Conservation (phyloP, 306 rosid species). For the Fragaria nilgerrensis region DNA sequence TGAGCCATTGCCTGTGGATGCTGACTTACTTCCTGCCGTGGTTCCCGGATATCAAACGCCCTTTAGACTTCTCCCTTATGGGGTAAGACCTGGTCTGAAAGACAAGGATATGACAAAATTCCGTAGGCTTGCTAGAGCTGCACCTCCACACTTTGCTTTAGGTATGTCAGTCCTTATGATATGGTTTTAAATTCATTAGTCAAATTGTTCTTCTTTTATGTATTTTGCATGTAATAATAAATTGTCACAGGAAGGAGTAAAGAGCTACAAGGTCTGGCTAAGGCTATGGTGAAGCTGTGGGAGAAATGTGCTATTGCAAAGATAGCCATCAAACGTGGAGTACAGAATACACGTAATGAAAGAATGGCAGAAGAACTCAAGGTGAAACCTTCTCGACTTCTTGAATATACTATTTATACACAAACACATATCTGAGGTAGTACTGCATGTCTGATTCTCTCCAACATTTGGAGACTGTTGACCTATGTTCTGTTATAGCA, state of each 20-base stretch:
- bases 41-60: constrained; percentile 75
- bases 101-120: constrained; percentile 62
- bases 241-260: constrained; percentile 71
- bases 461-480: constrained; percentile 13
- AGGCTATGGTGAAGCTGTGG: constrained; percentile 84
- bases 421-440: not conserved
- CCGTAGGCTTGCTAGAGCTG: constrained; percentile 71
- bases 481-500: constrained; percentile 11
- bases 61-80: constrained; percentile 73
- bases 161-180: constrained; percentile 48
- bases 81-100: constrained; percentile 51
- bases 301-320: constrained; percentile 79
- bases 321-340: constrained; percentile 98
- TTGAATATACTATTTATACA: not conserved
- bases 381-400: constrained; percentile 44
- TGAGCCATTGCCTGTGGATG: constrained; percentile 91
- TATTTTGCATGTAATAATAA: constrained; percentile 21
- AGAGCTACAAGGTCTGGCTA: constrained; percentile 91
- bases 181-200: constrained; percentile 26
- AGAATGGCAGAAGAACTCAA: constrained; percentile 93
- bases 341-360: constrained; percentile 65
- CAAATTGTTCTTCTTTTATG: not conserved
- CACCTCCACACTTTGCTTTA: constrained; percentile 90
- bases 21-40: constrained; percentile 68
- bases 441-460: constrained; percentile 8